Base-by-base conservation (phyloP, 257 asterid species). In the Plectranthus barbatus region DNA sequence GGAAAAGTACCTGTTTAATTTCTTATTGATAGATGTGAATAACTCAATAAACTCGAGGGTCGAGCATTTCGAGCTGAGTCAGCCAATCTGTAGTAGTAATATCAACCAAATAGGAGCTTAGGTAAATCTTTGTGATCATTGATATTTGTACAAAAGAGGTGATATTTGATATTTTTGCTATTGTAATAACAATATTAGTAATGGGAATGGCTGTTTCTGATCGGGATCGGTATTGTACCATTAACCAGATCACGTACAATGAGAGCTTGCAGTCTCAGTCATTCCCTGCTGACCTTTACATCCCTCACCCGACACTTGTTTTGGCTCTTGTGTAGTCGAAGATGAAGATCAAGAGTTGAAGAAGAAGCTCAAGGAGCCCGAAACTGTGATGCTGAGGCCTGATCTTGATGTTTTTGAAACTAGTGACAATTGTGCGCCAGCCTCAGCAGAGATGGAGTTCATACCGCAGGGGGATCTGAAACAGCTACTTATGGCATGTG, bases 381-480 rank as follows among this genome's bases (percentile, higher is more conserved):
- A 90, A 73, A 70, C 73, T 0, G 90, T 62, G 9, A 90, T 85
- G 96, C 60, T 90, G 48, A 95, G 96, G 1, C 95, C 97, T 0
- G 95, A 90, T 71, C 62, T 79, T 2, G 93, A 86, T 55, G 13
- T 74, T 55, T 76, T 76, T 9, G 83, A 76, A 60, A 64, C 47
- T 46, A 69, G 48, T 15, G 81, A 76, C 7, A 41, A 50, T 37
- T 36, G 68, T 21, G 49, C 70, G 17, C 29, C 65, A 56, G 76
- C 74, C 24, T 76, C 82, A 14, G 71, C 79, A 0, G 92, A 83
- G 49, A 76, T 86, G 80, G 89, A 77, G 71, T 80, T 72, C 58
- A 66, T 81, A 5, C 88, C 95, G 1, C 74, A 72, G 41, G 83
- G 90, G 51, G 95, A 85, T 74, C 47, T 87, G 76, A 90, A 90